A percentile compares a stretch with the other conserved stretches of the same genome.
These are phyloP conservation scores for Boletus rubescentipes DNA, from an alignment of 768 basidiomycete genomes.

Conservation along the genomic window DNA sequence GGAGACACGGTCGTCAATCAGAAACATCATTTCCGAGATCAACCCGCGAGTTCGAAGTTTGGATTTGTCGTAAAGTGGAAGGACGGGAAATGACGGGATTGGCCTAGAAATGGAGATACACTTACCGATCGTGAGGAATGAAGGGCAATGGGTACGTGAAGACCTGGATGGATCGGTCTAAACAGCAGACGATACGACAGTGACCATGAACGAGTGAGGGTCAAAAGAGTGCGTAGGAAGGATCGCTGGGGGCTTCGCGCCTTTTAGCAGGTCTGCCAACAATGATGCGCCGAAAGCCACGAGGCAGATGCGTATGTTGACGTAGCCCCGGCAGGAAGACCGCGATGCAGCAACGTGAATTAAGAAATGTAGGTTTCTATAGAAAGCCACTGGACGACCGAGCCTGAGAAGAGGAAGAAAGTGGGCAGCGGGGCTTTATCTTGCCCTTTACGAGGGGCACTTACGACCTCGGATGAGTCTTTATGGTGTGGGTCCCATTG, in stretches of 20 bases:
- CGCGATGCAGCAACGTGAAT: conserved; percentile 10
- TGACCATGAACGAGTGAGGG: conserved; percentile 19
- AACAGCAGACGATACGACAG: conserved; percentile 4
- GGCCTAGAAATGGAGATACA: neutral
- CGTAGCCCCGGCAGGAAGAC: conserved; percentile 9
- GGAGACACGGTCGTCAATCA: conserved; percentile 19
- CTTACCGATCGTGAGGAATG: conserved; percentile 28
- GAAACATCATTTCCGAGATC: conserved; percentile 18
- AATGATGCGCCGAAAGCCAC: conserved; percentile 14
- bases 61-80: conserved; percentile 5
- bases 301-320: conserved; percentile 6
- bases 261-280: conserved; percentile 12
- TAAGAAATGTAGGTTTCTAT: conserved; percentile 2
- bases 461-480: neutral
- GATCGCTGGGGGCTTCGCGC: conserved; percentile 8
- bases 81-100: conserved; percentile 7
- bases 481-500: conserved; percentile 5
- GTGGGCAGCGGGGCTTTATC: conserved; percentile 2
- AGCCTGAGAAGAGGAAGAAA: neutral
- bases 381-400: neutral
- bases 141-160: neutral
- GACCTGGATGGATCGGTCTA: conserved; percentile 1
- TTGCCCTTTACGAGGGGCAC: conserved; percentile 7
- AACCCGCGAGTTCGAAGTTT: neutral
- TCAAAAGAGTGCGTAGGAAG: conserved; percentile 5